Percentiles rank a stretch among this genome's conserved stretches.
These are phyloP conservation scores for Yamadazyma sp. DNA, from an alignment of 1,139 yeast species.

Conservation along the genomic window DNA sequence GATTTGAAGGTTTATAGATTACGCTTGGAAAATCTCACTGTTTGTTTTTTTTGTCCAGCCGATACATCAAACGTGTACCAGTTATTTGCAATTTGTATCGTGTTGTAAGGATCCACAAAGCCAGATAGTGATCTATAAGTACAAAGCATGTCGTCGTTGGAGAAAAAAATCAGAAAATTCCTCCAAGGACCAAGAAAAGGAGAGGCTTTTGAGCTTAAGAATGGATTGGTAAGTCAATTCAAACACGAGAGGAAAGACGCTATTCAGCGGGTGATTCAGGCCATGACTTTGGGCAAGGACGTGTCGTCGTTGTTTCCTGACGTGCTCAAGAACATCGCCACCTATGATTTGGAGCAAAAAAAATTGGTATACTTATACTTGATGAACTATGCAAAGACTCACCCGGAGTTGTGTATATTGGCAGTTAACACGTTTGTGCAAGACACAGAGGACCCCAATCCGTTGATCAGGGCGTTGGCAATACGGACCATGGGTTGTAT, in stretches of 20 bases:
- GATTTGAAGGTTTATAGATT: too few species aligned
- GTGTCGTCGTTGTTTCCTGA: slow-evolving; percentile 95
- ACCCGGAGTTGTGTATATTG: slow-evolving; percentile 91
- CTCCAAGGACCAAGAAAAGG: slow-evolving; percentile 54
- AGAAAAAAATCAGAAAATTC: slow-evolving; percentile 44
- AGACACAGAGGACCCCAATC: slow-evolving; percentile 96
- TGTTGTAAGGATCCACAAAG: too few species aligned
- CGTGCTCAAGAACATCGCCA: slow-evolving; percentile 93
- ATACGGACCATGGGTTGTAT: slow-evolving; percentile 99
- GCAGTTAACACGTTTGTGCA: slow-evolving; percentile 97
- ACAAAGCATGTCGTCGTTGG: slow-evolving; percentile 31
- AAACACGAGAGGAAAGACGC: slow-evolving; percentile 95
- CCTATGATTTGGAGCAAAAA: slow-evolving; percentile 95
- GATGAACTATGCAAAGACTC: slow-evolving; percentile 96
- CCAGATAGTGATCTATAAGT: not conserved
- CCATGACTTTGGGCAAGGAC: slow-evolving; percentile 99
- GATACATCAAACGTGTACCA: too few species aligned
- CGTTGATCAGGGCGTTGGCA: slow-evolving; percentile 92
- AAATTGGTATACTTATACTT: slow-evolving; percentile 90
- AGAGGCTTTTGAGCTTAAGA: slow-evolving; percentile 85
- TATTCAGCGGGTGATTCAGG: slow-evolving; percentile 93
- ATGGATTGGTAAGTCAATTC: slow-evolving; percentile 91
- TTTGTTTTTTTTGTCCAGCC: not conserved
- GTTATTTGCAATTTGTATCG: too few species aligned
- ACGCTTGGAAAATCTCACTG: not conserved